Evolutionary conservation across 2,329 filamentous ascomycete genomes (phyloP), one percentile per base, ranked within the genome.

Genomic region (Fusarium kyushuense): DNA sequence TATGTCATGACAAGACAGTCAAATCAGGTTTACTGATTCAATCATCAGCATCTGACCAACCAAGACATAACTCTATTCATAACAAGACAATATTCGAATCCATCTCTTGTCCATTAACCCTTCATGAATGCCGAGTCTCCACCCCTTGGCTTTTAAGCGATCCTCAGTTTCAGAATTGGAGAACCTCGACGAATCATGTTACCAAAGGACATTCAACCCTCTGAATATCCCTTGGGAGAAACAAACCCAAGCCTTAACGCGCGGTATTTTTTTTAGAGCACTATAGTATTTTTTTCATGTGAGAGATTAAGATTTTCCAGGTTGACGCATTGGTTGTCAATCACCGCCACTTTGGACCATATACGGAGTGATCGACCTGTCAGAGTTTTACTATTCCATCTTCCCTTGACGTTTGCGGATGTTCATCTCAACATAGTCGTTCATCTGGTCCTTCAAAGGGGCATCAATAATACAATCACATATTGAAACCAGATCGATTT

Each of bases 91-190:
- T 63, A 64, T 54, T 54, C 42, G 35, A 45, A 63, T 62, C 58
- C 25, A 48, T 64, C 40, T 33, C 17, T 35, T n/a, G 6, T 48
- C 45, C 11, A 49, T 45, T 48, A 38, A 19, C 46, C 52, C 40
- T 30, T 49, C 17, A 16, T 53, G 32, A 27, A 49, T 46, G 56
- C 59, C 54, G 54, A 61, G 56, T 59, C 46, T 43, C 58, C n/a
- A 33, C 35, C 63, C 63, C 68, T 61, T 72, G 64, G 52, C 35
- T 43, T 58, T 57, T 69, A 69, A 60, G 67, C 25, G 25, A 60
- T 57, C 55, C 65, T 54, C 55, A 67, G 71, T 73, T 73, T 73
- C 71, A 73, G 71, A 73, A 29, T 25, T 42, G 33, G 38, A 67
- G 17, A 69, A 52, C 33, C 56, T 63, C 41, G 30, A 63, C 61